Evolutionary conservation across 257 asterid genomes (phyloP).

Genomic region (Verbena officinalis): DNA sequence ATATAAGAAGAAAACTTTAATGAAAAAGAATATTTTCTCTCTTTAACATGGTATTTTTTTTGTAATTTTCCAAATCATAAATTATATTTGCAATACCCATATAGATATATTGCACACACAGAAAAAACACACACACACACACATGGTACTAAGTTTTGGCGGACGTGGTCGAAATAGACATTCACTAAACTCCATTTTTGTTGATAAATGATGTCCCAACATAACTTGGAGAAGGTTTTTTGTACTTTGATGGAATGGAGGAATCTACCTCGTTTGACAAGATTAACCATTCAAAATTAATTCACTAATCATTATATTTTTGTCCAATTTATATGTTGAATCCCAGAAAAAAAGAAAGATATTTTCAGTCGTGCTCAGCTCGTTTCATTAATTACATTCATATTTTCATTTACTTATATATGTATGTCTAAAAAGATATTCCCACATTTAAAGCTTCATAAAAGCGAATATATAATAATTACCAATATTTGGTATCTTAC

Average conservation of each 20-base stretch:
- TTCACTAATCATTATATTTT: constrained; percentile 13
- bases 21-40: no score
- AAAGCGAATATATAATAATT: no score
- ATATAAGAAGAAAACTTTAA: no score
- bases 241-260: constrained; percentile 35
- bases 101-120: no score
- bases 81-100: neutral
- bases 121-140: neutral
- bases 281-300: neutral
- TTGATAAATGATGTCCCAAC: neutral
- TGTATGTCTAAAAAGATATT: no score
- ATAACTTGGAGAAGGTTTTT: constrained; percentile 1
- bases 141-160: neutral
- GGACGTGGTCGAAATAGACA: constrained; percentile 21
- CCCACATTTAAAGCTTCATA: no score
- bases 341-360: neutral
- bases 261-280: constrained; percentile 24
- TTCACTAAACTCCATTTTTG: constrained; percentile 26
- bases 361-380: constrained; percentile 17
- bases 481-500: no score
- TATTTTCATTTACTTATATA: no score
- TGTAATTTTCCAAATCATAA: no score
- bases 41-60: no score
- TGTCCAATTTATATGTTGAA: constrained; percentile 18
- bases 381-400: no score